Conservation (phyloP, 2,329 filamentous ascomycete species). For the Stachybotrys elegans region DNA sequence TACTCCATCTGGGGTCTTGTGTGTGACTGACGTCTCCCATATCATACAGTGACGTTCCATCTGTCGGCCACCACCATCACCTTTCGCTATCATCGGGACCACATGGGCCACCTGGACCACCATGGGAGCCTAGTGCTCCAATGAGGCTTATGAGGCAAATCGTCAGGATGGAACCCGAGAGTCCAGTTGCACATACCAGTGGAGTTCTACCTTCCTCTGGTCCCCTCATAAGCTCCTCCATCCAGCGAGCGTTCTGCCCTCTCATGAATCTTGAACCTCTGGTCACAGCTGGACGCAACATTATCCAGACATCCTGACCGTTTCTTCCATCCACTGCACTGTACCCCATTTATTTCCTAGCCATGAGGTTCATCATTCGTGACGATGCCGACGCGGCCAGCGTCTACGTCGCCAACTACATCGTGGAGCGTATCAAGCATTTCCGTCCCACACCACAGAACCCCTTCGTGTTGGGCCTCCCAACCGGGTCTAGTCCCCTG, state of each 20-base stretch:
- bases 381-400: constrained; percentile 65
- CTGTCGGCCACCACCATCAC: background rate
- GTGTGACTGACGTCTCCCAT: no score
- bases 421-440: constrained; percentile 74
- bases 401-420: constrained; percentile 74
- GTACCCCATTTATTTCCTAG: constrained; percentile 20
- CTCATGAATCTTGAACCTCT: no score
- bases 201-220: background rate
- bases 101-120: no score
- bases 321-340: constrained; percentile 5
- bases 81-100: no score
- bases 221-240: background rate
- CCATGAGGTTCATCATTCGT: constrained; percentile 79
- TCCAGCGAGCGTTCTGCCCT: background rate
- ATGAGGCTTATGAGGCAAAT: no score
- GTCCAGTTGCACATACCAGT: background rate
- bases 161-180: no score
- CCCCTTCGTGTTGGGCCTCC: constrained; percentile 78
- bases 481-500: constrained; percentile 77
- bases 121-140: no score
- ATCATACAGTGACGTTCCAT: background rate
- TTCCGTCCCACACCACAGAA: constrained; percentile 67
- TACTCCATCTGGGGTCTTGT: no score
- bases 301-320: no score
- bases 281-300: no score